Base-by-base conservation (phyloP, 129 eudicot genomes). In the Dittrichia graveolens region DNA sequence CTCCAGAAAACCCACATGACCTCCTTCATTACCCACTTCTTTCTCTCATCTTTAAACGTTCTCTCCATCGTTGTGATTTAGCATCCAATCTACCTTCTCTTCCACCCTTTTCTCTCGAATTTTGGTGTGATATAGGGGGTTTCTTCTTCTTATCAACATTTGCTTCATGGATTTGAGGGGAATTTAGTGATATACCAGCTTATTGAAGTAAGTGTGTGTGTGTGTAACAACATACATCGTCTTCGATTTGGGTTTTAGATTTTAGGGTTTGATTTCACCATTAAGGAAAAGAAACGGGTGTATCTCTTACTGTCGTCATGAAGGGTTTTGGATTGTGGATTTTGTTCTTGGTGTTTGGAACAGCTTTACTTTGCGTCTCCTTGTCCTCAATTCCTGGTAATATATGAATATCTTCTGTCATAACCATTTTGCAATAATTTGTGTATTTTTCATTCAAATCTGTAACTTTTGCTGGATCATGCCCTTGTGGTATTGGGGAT, bases 271-370 rank as follows among this genome's bases (percentile, higher is more conserved):
- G 44, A 14, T 73, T 62, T 46, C 43, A 61, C 4, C 9, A 59
- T 38, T 2, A 59, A 59, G 34, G 8, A 59, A n/a, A 35, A 24
- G 58, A 57, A 65, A 42, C 48, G 60, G 55, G 46, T 12, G 31
- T 24, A 24, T 24, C 31, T 24, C 31, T 24, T 24, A 24, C 31
- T 24, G 57, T 69, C 57, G 68, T 76, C 57, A 86, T 84, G 90
- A 89, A 84, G 86, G 77, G 71, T 62, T 73, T 76, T 82, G 88
- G 89, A 56, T 42, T 86, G 18, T 82, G 87, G 84, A 63, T 75
- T 67, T 54, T 87, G 85, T 69, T 82, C 70, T 67, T 84, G 66
- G 69, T 84, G 66, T 45, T 76, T 73, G 84, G 83, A 68, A 80
- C 85, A 38, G 72, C 85, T 79, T 56, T 90, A 78, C 43, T 85